phyloP scores from a whole-genome alignment of 495 filamentous ascomycete genomes.

The Trichoderma reesei region DNA sequence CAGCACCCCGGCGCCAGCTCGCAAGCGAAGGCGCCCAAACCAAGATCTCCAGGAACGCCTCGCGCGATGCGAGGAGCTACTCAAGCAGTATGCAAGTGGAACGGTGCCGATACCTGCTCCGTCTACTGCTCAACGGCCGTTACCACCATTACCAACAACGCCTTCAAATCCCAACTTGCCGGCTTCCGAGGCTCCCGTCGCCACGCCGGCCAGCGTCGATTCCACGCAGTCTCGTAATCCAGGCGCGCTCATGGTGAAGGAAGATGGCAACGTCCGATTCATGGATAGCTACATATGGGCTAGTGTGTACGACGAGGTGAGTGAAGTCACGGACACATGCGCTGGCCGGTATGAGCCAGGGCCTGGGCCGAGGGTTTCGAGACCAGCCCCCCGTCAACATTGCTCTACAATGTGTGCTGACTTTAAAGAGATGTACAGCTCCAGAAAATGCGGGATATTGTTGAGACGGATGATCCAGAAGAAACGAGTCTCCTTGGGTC shows the following conservation, averaged over 20 bases:
- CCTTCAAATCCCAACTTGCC: background rate
- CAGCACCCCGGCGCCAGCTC: constrained; percentile 37
- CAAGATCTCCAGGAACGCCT: constrained; percentile 41
- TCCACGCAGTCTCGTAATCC: constrained; percentile 25
- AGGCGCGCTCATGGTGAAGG: constrained; percentile 32
- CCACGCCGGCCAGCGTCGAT: constrained; percentile 20
- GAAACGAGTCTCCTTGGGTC: constrained; percentile 11
- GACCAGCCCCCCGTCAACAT: background rate
- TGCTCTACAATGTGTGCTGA: background rate
- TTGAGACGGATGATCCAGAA: constrained; percentile 31
- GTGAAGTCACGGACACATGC: constrained; percentile 10
- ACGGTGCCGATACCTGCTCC: background rate
- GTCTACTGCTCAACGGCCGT: background rate
- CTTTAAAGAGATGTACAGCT: constrained; percentile 20
- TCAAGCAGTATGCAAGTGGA: constrained; percentile 31
- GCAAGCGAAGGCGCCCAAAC: constrained; percentile 37
- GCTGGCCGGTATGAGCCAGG: background rate
- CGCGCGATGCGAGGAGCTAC: constrained; percentile 37
- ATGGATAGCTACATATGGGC: constrained; percentile 35
- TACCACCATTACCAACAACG: background rate
- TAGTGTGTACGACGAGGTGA: constrained; percentile 34
- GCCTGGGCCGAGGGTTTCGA: background rate
- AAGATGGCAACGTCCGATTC: constrained; percentile 35
- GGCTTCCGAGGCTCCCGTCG: constrained; percentile 6
- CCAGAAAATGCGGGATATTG: constrained; percentile 36